Conservation (phyloP, 2,329 filamentous ascomycete genomes). For the Rutstroemia sp. region DNA sequence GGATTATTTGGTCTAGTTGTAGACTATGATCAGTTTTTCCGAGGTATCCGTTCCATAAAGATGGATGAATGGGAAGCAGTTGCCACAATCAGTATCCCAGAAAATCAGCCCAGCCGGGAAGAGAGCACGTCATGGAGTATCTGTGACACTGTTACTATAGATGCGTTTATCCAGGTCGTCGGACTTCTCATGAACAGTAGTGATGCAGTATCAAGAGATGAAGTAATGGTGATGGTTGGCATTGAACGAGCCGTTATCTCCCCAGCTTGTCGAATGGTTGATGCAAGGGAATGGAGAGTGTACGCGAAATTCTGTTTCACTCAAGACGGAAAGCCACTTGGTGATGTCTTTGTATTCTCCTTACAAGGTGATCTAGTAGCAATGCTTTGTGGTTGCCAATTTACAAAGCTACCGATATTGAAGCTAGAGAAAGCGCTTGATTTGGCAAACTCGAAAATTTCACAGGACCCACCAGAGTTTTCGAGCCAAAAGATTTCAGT, state of each 20-base stretch:
- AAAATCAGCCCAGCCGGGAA: background rate
- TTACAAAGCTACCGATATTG: background rate
- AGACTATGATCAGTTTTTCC: background rate
- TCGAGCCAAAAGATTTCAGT: background rate
- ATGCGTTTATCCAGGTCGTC: constrained; percentile 32
- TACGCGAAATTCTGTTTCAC: constrained; percentile 5
- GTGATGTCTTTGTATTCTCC: constrained; percentile 10
- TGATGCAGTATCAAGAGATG: background rate
- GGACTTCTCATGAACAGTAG: constrained; percentile 19
- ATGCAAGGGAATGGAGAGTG: constrained; percentile 1
- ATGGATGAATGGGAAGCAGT: background rate
- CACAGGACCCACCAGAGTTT: background rate
- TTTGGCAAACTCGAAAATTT: background rate
- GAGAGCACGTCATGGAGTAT: background rate
- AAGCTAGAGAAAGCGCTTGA: background rate
- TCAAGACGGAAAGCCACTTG: background rate
- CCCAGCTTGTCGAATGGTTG: background rate
- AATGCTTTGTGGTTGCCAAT: background rate
- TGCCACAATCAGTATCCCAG: background rate
- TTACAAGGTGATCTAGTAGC: background rate
- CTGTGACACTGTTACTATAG: constrained; percentile 12
- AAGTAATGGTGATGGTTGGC: background rate
- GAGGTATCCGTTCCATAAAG: background rate
- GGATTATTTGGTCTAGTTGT: background rate
- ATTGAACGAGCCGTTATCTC: background rate